Base-by-base conservation (phyloP, 225 moss, liverwort and hornwort species). In the Rhytidiadelphus loreus region DNA sequence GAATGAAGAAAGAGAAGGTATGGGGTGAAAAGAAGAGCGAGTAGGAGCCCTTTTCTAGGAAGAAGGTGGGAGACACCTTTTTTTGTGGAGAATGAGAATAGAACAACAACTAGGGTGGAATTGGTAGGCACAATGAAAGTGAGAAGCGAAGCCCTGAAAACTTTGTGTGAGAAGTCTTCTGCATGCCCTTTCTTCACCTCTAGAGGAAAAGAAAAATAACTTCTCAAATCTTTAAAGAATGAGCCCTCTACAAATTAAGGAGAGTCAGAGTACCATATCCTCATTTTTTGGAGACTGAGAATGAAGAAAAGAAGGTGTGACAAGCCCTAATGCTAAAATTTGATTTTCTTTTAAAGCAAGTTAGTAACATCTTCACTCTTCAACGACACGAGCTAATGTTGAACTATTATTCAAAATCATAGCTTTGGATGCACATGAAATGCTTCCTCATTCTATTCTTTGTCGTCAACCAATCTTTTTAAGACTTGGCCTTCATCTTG, bases 81-180 rank as follows among this genome's bases (percentile, higher is more conserved):
- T 48, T 16, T 0, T 46, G 5, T 19, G 4, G 12, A 32, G 4
- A 73, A 73, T 28, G 72, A 43, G n/a, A 29, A 17, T 46, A 6
- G 10, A 73, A 4, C 0, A 3, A 73, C 30, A 46, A 46, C 18
- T 3, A 29, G 1, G 18, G 19, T 74, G 32, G 32, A 48, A 48
- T 6, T 2, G 12, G 12, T 1, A 7, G 4, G 48, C 2, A 30
- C 1, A 19, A 2, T 19, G 2, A 30, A 46, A 46, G 11, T 0
- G 0, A 46, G 30, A 30, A 48, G 7, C 0, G 0, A 12, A 73
- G 44, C 1, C 2, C 3, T 17, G 2, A 48, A 11, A 46, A 4
- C 12, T 26, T 26, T 16, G 16, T 2, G 0, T 0, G 0, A 0
- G 0, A 26, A 43, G 26, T 9, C 25, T 30, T 30, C 30, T 30